A percentile compares a stretch with the other conserved stretches of the same genome.
phyloP scores from a whole-genome alignment of 2,329 filamentous ascomycete genomes.

The Colletotrichum tanaceti region DNA sequence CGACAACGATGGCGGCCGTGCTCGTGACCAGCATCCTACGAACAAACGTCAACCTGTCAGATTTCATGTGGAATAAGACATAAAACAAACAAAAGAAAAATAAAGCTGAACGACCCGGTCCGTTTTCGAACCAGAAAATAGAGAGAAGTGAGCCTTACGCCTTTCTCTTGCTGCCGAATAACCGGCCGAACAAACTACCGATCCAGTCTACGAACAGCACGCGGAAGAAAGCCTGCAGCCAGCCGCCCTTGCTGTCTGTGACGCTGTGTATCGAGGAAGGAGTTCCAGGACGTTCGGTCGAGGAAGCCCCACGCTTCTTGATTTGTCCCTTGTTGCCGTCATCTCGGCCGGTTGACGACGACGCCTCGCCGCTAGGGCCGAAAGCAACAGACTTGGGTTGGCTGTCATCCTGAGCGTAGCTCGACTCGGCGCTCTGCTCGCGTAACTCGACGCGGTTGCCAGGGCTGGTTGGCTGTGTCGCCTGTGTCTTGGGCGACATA shows the following conservation, averaged over 20 bases:
- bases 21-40: slow-evolving; percentile 39
- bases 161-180: slow-evolving; percentile 41
- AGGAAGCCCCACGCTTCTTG: slow-evolving; percentile 38
- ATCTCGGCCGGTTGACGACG: slow-evolving; percentile 16
- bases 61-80: slow-evolving; percentile 33
- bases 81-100: slow-evolving; percentile 15
- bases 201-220: slow-evolving; percentile 55
- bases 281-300: slow-evolving; percentile 39
- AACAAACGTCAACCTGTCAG: slow-evolving; percentile 41
- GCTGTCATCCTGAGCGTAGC: not conserved
- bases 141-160: slow-evolving; percentile 36
- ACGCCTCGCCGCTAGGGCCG: not conserved
- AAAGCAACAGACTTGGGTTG: not conserved
- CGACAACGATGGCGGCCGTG: slow-evolving; percentile 37
- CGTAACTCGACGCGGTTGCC: slow-evolving; percentile 24
- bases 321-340: slow-evolving; percentile 32
- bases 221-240: slow-evolving; percentile 51
- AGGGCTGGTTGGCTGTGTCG: slow-evolving; percentile 18
- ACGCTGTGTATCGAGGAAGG: slow-evolving; percentile 43
- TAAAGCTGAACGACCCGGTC: slow-evolving; percentile 4
- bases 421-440: slow-evolving; percentile 19
- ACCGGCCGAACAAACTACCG: slow-evolving; percentile 48
- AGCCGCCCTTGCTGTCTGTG: slow-evolving; percentile 44
- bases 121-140: slow-evolving; percentile 14
- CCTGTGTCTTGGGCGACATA: slow-evolving; percentile 8